Evolutionary conservation across 2,329 filamentous ascomycete species (phyloP), one percentile per base, ranked within the genome.

Genomic region (Stemphylium vesicarium): DNA sequence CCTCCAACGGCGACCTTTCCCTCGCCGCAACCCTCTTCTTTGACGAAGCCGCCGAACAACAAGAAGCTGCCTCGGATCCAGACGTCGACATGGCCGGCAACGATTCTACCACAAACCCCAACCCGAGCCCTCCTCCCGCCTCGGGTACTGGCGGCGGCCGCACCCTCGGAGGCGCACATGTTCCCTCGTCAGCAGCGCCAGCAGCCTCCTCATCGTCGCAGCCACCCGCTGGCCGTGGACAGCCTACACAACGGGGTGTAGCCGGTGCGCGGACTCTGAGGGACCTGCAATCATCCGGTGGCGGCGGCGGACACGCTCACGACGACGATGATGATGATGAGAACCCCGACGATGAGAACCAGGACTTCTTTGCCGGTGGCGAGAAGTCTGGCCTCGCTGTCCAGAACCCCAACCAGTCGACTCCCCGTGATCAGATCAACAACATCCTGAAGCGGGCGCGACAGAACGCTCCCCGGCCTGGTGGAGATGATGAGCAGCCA

Each of bases 331-430:
- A 70, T 41, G 81, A 84, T 15, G 84, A 88, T n/a, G 82, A 87
- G 13, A 78, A 83, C 1, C 81, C 88, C 1, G 84, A 87, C 24
- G 80, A 84, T 32, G 82, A 86, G 59, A 81, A 82, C 22, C 80
- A 81, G 54, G 90, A 95, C 69, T 79, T 93, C 59, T 95, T 93
- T 74, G 88, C 91, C 16, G 91, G 91, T 46, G 91, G 91, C 31
- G 91, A 94, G 77, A 95, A 95, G 81, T 94, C 90, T 26, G 86
- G 85, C n/a, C 76, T 88, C 22, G 86, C 86, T 6, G 86, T 88
- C 51, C 84, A 88, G 70, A 86, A 88, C 65, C 86, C 86, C 2
- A 82, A 83, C 66, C 80, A 84, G 40, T 57, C 73, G 76, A 70
- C 83, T 78, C 73, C 72, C 48, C 68, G 75, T 36, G 79, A 81